Conservation (phyloP, 345 rosid species). For the Eucalyptus curtisii region DNA sequence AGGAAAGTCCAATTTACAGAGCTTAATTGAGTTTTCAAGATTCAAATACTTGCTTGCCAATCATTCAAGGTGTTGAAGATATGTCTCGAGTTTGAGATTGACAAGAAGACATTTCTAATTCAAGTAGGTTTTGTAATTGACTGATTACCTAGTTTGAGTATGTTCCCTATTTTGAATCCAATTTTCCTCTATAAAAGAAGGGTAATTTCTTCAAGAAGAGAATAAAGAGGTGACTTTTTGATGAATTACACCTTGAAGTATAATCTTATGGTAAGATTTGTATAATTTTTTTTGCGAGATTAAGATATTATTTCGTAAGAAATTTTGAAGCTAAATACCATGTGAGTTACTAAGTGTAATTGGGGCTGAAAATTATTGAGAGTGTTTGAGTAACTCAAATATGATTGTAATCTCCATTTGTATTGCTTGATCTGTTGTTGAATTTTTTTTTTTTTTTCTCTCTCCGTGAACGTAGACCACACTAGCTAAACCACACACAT, state of each 20-base stretch:
- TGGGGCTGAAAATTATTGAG: rapidly evolving
- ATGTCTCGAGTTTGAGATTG: background rate
- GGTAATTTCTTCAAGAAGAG: background rate
- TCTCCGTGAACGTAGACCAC: background rate
- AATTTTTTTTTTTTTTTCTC: background rate
- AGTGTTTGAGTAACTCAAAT: background rate
- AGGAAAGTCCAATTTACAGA: background rate
- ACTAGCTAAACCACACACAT: background rate
- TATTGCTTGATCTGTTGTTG: background rate
- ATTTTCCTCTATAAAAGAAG: background rate
- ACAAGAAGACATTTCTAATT: background rate
- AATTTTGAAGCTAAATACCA: background rate
- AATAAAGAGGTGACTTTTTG: background rate
- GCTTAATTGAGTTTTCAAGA: background rate
- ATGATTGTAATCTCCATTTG: background rate
- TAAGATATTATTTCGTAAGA: background rate
- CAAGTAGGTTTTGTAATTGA: background rate
- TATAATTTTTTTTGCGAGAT: background rate
- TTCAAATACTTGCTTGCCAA: background rate
- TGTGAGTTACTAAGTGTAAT: background rate
- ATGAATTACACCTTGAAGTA: background rate
- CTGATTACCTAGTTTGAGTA: background rate
- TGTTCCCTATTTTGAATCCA: background rate
- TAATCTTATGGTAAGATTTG: background rate
- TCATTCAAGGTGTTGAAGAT: background rate